Base-by-base conservation (phyloP, 2,329 filamentous ascomycete species). In the Aureobasidium sp. region DNA sequence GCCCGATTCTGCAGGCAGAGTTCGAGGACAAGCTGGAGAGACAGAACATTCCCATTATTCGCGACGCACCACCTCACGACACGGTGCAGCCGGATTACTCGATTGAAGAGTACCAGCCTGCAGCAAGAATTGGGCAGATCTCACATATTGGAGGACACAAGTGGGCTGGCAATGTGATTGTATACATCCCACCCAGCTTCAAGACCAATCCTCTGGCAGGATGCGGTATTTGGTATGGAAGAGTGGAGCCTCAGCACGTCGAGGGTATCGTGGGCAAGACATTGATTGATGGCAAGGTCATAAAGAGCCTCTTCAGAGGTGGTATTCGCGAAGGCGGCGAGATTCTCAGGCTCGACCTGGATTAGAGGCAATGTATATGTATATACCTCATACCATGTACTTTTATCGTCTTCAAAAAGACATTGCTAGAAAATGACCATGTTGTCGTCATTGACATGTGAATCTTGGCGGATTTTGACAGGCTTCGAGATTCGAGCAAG, bases 141-240 rank as follows among this genome's bases (percentile, higher is more conserved):
- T 90, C 86, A 64, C 90, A 95, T 68, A 86, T 95, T 59, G 89
- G 90, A 0, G 90, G 90, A 0, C 90, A 95, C 74, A 92, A 91
- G 72, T 93, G 87, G 71, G 90, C 90, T 0, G 90, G 90, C 1
- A 95, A 95, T 72, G 83, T 93, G 39, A 91, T 94, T 52, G 75
- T 94, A 1, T 94, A 94, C 69, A 72, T 94, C 5, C 90, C 90
- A 5, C 87, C 85, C 0, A 70, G 69, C 2, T 68, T 70, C 65
- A 64, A 58, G 5, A 65, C 44, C 0, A 84, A 89, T 70, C 79
- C 83, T 5, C 73, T 92, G 56, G 84, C 82, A 0, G 89, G 89
- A 0, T 83, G 83, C 68, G 89, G 89, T 0, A 82, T 94, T 2
- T 94, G 90, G 90, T 94, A 94, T 72, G 90, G 90, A 0, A 77